Evolutionary conservation across 352 stramenopile genomes (phyloP).

Genomic region (Phytopythium cucurbitacearum): DNA sequence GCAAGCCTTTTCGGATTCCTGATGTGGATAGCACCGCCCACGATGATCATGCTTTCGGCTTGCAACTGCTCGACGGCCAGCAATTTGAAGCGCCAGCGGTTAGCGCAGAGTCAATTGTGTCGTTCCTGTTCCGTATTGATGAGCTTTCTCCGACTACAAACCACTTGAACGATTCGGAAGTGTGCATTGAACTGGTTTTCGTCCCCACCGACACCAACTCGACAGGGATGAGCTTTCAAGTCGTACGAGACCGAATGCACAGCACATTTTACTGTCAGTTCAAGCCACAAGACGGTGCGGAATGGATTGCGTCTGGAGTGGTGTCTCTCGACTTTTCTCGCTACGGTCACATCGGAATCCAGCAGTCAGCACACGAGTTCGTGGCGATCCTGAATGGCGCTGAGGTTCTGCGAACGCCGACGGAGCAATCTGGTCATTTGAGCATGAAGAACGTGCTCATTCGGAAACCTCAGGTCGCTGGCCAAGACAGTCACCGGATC

Average conservation of each 20-base stretch:
- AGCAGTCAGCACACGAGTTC: background rate
- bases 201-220: background rate
- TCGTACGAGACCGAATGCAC: background rate
- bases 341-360: conserved; percentile 1
- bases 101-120: conserved; percentile 15
- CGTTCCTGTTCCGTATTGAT: conserved; percentile 45
- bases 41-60: conserved; percentile 13
- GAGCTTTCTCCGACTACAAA: background rate
- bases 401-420: background rate
- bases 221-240: background rate
- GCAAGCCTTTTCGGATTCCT: conserved; percentile 58
- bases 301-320: background rate
- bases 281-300: background rate
- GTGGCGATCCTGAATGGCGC: background rate
- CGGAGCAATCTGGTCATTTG: too few species aligned
- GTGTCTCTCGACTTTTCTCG: background rate
- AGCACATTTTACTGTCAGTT: background rate
- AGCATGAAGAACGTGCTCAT: too few species aligned
- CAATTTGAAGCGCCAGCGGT: conserved; percentile 6
- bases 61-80: conserved; percentile 36
- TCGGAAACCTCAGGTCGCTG: too few species aligned
- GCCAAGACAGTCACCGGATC: background rate
- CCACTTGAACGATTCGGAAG: background rate
- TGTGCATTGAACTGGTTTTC: background rate
- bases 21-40: conserved; percentile 3